Evolutionary conservation across 2,329 filamentous ascomycete genomes (phyloP), one percentile per base, ranked within the genome.

Genomic region (Amesomyces nigricolor): DNA sequence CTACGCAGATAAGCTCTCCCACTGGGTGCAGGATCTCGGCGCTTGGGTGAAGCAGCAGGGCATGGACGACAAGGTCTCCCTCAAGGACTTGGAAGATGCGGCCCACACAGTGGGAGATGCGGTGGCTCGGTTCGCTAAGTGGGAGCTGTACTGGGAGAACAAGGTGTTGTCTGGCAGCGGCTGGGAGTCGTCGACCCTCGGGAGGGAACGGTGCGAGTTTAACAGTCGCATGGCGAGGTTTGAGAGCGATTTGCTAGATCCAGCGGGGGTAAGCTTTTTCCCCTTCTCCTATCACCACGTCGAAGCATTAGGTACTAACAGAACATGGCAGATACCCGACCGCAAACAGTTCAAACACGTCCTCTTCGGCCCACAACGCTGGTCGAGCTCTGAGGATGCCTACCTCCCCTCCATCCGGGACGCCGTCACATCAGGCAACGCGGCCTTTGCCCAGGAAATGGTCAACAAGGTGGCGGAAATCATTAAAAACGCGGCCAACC

Each of bases 341-440:
- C 85, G 92, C 61, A 88, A 88, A 5, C 94, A 97, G 72, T 99
- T 91, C 78, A 96, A 95, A 71, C 94, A 96, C 71, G 80, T 95
- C 66, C 74, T 99, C 54, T 95, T 91, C 68, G 92, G 88, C 1
- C 94, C 94, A 0, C 82, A 89, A 65, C 75, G 82, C 2, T 91
- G 89, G 86, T 85, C 85, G 35, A 82, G 80, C 38, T 81, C 86
- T 62, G 80, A 87, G 32, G 80, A 81, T 54, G 80, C 81, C 0
- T 82, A 82, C 59, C 95, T 95, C 72, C 92, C 92, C 0, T 86
- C 86, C n/a, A 87, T 96, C 54, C 80, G 89, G 54, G 91, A 96
- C 65, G 85, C 87, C 8, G 76, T 96, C 40, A 82, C 88, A 59
- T 79, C 77, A 4, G 80, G 81, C 26, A 82, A 95, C 64, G 91